phyloP scores from a whole-genome alignment of 2,329 filamentous ascomycete species.

The Paraphaeosphaeria sporulosa region DNA sequence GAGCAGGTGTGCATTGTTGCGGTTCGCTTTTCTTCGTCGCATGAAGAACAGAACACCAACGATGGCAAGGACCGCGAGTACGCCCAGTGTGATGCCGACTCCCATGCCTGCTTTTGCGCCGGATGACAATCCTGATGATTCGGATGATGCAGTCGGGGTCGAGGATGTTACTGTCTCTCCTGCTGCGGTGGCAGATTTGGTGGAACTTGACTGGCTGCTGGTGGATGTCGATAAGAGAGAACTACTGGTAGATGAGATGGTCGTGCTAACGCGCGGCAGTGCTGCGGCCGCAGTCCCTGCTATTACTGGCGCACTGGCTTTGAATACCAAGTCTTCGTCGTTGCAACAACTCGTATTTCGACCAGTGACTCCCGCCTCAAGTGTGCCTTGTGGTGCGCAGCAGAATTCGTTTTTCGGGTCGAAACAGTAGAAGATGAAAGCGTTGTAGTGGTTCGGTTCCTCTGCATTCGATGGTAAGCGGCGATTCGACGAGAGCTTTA shows the following conservation, averaged over 20 bases:
- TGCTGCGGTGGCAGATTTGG: not conserved
- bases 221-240: not conserved
- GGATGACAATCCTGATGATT: conserved; percentile 10
- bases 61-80: conserved; percentile 16
- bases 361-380: conserved; percentile 6
- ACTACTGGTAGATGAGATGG: not conserved
- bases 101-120: conserved; percentile 19
- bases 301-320: conserved; percentile 11
- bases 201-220: conserved; percentile 7
- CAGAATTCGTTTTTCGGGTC: conserved; percentile 8
- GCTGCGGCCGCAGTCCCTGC: conserved; percentile 10
- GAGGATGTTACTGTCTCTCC: not conserved
- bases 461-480: not conserved
- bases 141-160: conserved; percentile 1
- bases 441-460: conserved; percentile 10
- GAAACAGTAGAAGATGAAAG: conserved; percentile 16
- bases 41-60: conserved; percentile 14
- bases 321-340: conserved; percentile 17
- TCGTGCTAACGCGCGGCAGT: not conserved
- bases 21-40: not conserved
- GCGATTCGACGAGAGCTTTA: not conserved
- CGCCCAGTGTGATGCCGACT: conserved; percentile 17
- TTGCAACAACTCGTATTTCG: conserved; percentile 18
- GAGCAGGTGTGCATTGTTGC: not conserved
- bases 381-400: conserved; percentile 7